Percentiles rank a stretch among this genome's conserved stretches.
phyloP scores from a whole-genome alignment of 208 protist species.

The Sergeia podlipaevii region DNA sequence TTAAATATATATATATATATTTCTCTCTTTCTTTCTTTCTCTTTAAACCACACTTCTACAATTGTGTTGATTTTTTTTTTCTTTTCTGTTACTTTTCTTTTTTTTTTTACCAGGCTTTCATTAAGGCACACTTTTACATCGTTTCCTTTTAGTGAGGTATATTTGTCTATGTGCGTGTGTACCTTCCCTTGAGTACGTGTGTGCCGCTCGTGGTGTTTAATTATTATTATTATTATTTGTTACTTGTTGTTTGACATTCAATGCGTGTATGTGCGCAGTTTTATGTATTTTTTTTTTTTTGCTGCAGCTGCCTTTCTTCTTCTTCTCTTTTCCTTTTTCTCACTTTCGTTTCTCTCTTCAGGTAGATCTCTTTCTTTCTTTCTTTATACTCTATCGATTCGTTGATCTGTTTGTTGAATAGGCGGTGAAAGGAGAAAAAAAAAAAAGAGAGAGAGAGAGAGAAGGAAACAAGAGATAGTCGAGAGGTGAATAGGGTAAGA shows the following conservation, averaged over 20 bases:
- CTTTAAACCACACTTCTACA: neutral
- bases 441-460: too few species aligned
- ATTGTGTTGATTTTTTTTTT: neutral
- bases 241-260: neutral
- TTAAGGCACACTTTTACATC: neutral
- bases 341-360: constrained; percentile 16
- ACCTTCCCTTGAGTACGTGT: too few species aligned
- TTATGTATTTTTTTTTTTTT: constrained; percentile 17
- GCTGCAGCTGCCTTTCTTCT: constrained; percentile 7
- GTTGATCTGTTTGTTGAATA: too few species aligned
- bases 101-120: too few species aligned
- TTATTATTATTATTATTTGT: neutral
- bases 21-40: constrained; percentile 1
- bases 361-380: too few species aligned
- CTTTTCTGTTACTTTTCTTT: neutral
- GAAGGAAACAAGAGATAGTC: too few species aligned
- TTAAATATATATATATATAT: neutral
- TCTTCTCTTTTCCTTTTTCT: constrained; percentile 13
- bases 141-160: neutral
- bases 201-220: too few species aligned
- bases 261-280: too few species aligned
- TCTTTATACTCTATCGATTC: too few species aligned
- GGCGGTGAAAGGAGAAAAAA: too few species aligned
- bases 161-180: neutral
- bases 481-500: too few species aligned